Base-by-base conservation (phyloP, 257 asterid genomes). In the Salvia miltiorrhiza region DNA sequence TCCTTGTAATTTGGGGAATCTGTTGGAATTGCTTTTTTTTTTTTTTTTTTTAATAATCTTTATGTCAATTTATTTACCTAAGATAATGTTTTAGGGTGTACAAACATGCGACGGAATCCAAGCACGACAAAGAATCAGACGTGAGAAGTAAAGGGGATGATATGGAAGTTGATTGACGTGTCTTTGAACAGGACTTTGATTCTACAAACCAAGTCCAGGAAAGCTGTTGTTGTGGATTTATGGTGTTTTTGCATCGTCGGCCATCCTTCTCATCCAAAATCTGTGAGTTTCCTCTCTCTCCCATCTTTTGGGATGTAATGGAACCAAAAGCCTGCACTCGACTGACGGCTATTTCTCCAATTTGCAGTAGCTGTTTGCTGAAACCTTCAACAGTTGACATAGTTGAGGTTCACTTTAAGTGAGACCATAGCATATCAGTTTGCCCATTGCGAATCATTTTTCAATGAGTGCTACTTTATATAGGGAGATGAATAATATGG, bases 31-130 rank as follows among this genome's bases (percentile, higher is more conserved):
- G 67, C 47, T 54, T 68, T 65, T 9, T 50, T 45, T 45, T 26
- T 6, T 21, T 59, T 67, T 52, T 58, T 49, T 44, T n/a, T n/a
- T n/a, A n/a, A n/a, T n/a, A n/a, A 54, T 57, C 40, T 37, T 60
- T 59, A 40, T 57, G 30, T 13, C 65, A 30, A 62, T 52, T 32
- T 54, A 57, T 52, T 57, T 47, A 54, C 64, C 70, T 45, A 35
- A 23, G 70, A 50, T 44, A 75, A 47, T 67, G 13, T 60, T 55
- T 77, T 95, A 93, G 98, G 95, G 76, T 79, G 83, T 90, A 81
- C 87, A 88, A 79, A 65, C 86, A 78, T 40, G 72, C 73, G 75
- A 50, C 67, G 69, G 80, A 77, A 57, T 67, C 83, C 73, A 82
- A 80, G 60, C 74, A 70, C 20, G 65, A 37, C 24, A 33, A 60